phyloP scores from a whole-genome alignment of 306 rosid genomes.

The Cucurbita maxima region DNA sequence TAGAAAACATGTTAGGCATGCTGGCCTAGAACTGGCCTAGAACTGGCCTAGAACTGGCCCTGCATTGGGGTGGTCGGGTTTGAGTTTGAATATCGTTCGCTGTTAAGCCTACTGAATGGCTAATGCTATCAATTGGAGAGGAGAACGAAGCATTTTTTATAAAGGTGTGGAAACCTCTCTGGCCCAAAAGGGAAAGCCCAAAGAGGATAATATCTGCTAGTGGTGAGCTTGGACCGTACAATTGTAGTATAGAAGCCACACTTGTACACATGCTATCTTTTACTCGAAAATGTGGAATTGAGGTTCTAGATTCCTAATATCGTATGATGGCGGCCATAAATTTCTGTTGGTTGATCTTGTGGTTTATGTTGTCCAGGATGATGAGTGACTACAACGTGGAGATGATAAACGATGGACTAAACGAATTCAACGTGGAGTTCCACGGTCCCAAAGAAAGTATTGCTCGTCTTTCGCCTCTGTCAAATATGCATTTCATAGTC shows the following conservation, averaged over 20 bases:
- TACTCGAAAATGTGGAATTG: not conserved
- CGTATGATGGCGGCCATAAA: not conserved
- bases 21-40: not conserved
- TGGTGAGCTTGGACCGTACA: too few species aligned
- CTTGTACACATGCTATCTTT: not conserved
- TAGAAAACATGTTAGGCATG: not conserved
- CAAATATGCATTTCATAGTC: not conserved
- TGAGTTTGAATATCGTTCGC: not conserved
- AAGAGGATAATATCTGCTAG: too few species aligned
- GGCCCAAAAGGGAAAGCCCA: too few species aligned
- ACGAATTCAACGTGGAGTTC: conserved; percentile 87
- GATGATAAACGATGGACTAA: conserved; percentile 89
- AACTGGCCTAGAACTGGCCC: not conserved
- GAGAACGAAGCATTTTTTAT: too few species aligned
- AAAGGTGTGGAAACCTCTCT: too few species aligned
- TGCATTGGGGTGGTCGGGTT: not conserved
- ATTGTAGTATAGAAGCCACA: not conserved
- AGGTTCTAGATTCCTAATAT: not conserved
- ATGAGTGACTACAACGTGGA: conserved; percentile 98
- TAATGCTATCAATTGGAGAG: not conserved
- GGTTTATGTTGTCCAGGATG: conserved; percentile 57
- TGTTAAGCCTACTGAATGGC: not conserved
- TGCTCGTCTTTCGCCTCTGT: conserved; percentile 7
- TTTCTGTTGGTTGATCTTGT: not conserved
- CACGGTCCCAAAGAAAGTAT: conserved; percentile 98